These are phyloP conservation scores for Metschnikowia lunata DNA, from an alignment of 805 yeast species.

Conservation along the genomic window DNA sequence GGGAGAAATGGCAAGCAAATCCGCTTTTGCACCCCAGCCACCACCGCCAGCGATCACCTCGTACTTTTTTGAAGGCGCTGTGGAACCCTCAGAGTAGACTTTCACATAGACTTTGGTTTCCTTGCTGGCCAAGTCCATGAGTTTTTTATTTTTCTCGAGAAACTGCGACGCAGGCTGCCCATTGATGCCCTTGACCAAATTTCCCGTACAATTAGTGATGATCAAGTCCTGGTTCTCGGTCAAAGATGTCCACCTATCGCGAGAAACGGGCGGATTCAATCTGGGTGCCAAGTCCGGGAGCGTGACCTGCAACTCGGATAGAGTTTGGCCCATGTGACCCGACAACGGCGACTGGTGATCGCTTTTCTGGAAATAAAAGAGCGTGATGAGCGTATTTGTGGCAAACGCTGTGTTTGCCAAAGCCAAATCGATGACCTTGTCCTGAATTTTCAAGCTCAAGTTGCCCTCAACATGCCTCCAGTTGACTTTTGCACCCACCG, in stretches of 20 bases:
- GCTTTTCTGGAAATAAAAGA: constrained; percentile 30
- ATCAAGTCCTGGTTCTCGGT: constrained; percentile 24
- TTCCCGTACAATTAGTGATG: constrained; percentile 51
- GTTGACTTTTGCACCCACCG: constrained; percentile 32
- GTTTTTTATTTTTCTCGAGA: constrained; percentile 42
- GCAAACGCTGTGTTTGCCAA: constrained; percentile 41
- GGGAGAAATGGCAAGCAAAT: constrained; percentile 62
- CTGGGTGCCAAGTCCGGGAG: constrained; percentile 20
- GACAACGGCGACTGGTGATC: constrained; percentile 3
- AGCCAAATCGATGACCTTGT: constrained; percentile 17
- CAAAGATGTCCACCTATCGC: constrained; percentile 35
- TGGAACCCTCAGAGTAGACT: constrained; percentile 14
- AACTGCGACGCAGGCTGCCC: constrained; percentile 52
- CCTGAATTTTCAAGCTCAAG: constrained; percentile 19
- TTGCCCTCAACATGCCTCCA: constrained; percentile 33
- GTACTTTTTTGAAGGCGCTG: constrained; percentile 21
- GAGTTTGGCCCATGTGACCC: constrained; percentile 25
- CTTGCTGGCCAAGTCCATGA: constrained; percentile 38
- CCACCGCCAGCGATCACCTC: constrained; percentile 73
- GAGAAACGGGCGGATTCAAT: constrained; percentile 4
- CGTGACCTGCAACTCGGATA: constrained; percentile 24
- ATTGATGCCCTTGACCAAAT: constrained; percentile 56
- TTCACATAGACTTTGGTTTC: constrained; percentile 42
- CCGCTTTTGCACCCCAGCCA: constrained; percentile 69
- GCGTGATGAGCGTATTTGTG: constrained; percentile 31